Evolutionary conservation across 2,329 filamentous ascomycete genomes (phyloP).

Genomic region (Amylocarpus encephaloides): DNA sequence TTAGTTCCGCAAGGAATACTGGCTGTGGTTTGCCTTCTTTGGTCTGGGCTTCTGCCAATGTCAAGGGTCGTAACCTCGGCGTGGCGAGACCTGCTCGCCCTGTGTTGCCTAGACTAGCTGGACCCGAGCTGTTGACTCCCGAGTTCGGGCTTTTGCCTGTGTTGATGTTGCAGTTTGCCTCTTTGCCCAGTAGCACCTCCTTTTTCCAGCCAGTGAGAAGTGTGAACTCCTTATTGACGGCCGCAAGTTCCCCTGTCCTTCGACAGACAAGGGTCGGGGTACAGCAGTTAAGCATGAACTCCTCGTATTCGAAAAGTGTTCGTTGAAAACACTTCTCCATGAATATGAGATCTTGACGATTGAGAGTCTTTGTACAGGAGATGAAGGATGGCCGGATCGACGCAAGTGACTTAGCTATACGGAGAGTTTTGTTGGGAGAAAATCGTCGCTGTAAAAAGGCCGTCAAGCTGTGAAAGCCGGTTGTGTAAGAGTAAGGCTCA

Average conservation of each 20-base stretch:
- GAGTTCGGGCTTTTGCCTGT: slow-evolving; percentile 40
- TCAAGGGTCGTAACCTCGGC: slow-evolving; percentile 44
- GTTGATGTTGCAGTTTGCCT: slow-evolving; percentile 83
- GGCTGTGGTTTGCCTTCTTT: slow-evolving; percentile 56
- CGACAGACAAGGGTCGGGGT: slow-evolving; percentile 90
- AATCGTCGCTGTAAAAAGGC: slow-evolving; percentile 74
- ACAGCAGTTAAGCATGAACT: slow-evolving; percentile 80
- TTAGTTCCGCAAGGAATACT: slow-evolving; percentile 83
- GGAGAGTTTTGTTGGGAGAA: slow-evolving; percentile 66
- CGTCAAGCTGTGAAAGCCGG: slow-evolving; percentile 83
- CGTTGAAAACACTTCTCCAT: slow-evolving; percentile 98
- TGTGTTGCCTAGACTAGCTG: slow-evolving; percentile 27
- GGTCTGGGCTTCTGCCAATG: slow-evolving; percentile 33
- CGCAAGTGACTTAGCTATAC: slow-evolving; percentile 80
- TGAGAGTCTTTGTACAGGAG: slow-evolving; percentile 82
- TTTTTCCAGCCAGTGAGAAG: slow-evolving; percentile 92
- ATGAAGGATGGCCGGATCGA: slow-evolving; percentile 92
- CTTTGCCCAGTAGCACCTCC: slow-evolving; percentile 79
- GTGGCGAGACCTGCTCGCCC: slow-evolving; percentile 42
- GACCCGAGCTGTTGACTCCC: slow-evolving; percentile 39
- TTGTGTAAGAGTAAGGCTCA: slow-evolving; percentile 85
- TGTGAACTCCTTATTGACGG: slow-evolving; percentile 94
- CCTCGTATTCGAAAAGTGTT: slow-evolving; percentile 86
- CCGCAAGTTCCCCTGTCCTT: slow-evolving; percentile 88
- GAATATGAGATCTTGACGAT: slow-evolving; percentile 83